A percentile compares a stretch with the other conserved stretches of the same genome.
Evolutionary conservation across 371 early-diverging fungal species (phyloP).

Genomic region (Saksenaea vasiformis): DNA sequence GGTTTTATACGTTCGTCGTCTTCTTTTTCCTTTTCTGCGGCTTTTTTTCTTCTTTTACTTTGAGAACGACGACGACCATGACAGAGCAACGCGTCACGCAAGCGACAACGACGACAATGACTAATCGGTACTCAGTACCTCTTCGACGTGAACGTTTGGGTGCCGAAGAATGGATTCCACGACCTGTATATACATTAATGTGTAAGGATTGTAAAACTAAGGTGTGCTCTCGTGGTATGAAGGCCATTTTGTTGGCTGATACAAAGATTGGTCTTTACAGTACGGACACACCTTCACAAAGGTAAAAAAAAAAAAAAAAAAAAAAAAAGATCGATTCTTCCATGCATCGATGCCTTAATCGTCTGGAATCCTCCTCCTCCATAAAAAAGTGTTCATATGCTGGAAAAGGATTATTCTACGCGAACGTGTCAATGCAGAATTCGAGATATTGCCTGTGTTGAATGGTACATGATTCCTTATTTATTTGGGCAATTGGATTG

Average conservation of each 20-base stretch:
- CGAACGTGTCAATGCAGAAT: slow-evolving; percentile 91
- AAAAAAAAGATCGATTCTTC: background rate
- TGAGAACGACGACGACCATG: no score
- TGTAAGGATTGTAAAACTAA: slow-evolving; percentile 40
- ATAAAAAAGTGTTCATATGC: slow-evolving; percentile 73
- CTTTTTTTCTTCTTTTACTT: background rate
- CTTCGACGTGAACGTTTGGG: slow-evolving; percentile 1
- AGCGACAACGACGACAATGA: no score
- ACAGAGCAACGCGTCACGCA: background rate
- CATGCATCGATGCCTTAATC: background rate
- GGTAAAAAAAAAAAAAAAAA: slow-evolving; percentile 51
- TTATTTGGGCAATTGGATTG: background rate
- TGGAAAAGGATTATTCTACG: slow-evolving; percentile 91
- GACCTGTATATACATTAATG: slow-evolving; percentile 37
- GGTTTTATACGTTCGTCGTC: background rate
- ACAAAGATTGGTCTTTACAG: slow-evolving; percentile 82
- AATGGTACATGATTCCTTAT: slow-evolving; percentile 61
- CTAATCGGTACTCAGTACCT: background rate
- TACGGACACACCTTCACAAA: slow-evolving; percentile 84
- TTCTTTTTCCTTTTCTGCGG: background rate
- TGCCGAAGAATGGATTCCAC: background rate
- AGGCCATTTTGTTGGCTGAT: slow-evolving; percentile 91
- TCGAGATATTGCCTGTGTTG: slow-evolving; percentile 92
- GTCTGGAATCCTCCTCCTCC: background rate
- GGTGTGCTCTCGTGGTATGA: slow-evolving; percentile 83